Base-by-base conservation (phyloP, 305 asterid species). In the Solanum hybrid region DNA sequence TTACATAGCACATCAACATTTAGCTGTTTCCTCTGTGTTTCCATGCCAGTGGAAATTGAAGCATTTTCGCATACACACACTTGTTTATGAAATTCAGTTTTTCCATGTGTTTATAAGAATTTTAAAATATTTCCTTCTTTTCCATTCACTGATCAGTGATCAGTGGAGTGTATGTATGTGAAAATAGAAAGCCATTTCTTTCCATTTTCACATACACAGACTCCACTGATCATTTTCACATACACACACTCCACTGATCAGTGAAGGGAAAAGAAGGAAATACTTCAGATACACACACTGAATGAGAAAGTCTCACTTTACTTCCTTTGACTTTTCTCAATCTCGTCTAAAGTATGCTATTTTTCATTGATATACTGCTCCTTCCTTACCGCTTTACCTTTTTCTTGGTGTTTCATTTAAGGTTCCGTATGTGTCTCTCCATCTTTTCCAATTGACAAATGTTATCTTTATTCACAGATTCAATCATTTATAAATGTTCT, bases 401-500 rank as follows among this genome's bases (percentile, higher is more conserved):
- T 17, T 29, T 45, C 88, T 45, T 51, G 33, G 7, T 10, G 15
- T 27, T 61, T 65, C 73, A 80, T 65, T 57, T 89, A 29, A n/a
- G 20, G 36, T 51, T 65, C 31, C 32, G 37, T 68, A 17, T 37
- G 81, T 26, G 27, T 39, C 65, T 24, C 88, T 31, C 13, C 17
- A 1, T 57, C 38, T 51, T 27, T 84, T 82, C 76, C 39, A 29
- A 6, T 51, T 29, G 39, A 84, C 29, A 17, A 82, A 29, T 29
- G 29, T 17, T 45, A 51, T 29, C 37, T 39, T 1, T 51, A 9
- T 29, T 86, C 91, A 91, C 96, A 95, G 98, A 95, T 96, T 89
- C 95, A 95, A 90, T 75, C 93, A 79, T 96, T 96, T 92, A 92
- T 95, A 26, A 89, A 89, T 26, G 95, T 91, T 82, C 94, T 96